Percentiles rank a stretch among this genome's conserved stretches.
These are phyloP conservation scores for Neodidymelliopsis sp. DNA, from an alignment of 2,329 filamentous ascomycete species.

Conservation along the genomic window DNA sequence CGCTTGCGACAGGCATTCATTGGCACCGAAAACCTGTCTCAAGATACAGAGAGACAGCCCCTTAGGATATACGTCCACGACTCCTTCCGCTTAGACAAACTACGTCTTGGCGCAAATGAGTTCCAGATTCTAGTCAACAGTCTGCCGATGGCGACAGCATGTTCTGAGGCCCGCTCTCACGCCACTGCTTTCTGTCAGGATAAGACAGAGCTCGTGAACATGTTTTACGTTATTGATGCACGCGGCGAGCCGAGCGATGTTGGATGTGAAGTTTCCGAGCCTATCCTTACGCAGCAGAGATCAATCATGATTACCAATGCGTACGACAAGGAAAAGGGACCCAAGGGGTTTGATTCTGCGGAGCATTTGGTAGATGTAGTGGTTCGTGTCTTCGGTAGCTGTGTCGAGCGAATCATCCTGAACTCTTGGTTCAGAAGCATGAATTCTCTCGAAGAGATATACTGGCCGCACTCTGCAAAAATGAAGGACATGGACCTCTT, in stretches of 20 bases:
- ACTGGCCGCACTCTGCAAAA: slow-evolving; percentile 13
- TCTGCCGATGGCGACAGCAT: slow-evolving; percentile 12
- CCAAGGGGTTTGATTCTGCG: slow-evolving; percentile 13
- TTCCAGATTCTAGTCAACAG: slow-evolving; percentile 16
- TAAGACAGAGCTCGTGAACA: not conserved
- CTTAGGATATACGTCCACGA: slow-evolving; percentile 10
- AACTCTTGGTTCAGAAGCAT: slow-evolving; percentile 8
- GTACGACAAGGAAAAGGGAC: slow-evolving; percentile 2
- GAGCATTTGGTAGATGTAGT: slow-evolving; percentile 17
- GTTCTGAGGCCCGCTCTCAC: slow-evolving; percentile 9
- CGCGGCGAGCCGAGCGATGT: no score
- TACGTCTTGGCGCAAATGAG: slow-evolving; percentile 13
- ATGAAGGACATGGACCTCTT: no score
- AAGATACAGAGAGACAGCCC: slow-evolving; percentile 10
- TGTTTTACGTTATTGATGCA: no score
- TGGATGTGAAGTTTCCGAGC: no score
- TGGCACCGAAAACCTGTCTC: slow-evolving; percentile 12
- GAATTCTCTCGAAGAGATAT: slow-evolving; percentile 9
- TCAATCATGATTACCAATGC: slow-evolving; percentile 13
- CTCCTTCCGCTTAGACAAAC: slow-evolving; percentile 3
- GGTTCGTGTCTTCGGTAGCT: slow-evolving; percentile 17
- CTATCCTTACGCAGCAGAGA: slow-evolving; percentile 13
- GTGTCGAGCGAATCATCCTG: slow-evolving; percentile 16
- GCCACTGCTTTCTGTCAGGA: slow-evolving; percentile 4
- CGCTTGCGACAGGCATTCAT: slow-evolving; percentile 15